Evolutionary conservation across 176 grass and related monocot species (phyloP).

Genomic region (bread wheat (Triticum aestivum)): IWGSC_CS_RefSeq_v2.1 NC_057809.1:558286737-558287236

Average conservation of each 20-base stretch:
- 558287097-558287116: too few relatives aligned
- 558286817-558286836: conserved; percentile 1
- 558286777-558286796: neutral
- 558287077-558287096: too few relatives aligned
- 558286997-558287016: conserved; percentile 91
- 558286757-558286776: conserved; percentile 94
- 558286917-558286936: conserved; percentile 59
- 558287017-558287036: conserved; percentile 84
- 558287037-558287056: conserved; percentile 47
- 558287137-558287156: too few relatives aligned
- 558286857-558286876: neutral
- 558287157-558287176: too few relatives aligned
- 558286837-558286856: neutral
- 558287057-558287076: neutral
- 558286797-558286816: neutral
- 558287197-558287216: too few relatives aligned
- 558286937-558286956: conserved; percentile 92
- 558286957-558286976: conserved; percentile 89
- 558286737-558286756: conserved; percentile 98
- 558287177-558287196: too few relatives aligned
- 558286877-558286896: neutral
- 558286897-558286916: neutral
- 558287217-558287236: too few relatives aligned
- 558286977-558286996: conserved; percentile 84
- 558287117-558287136: too few relatives aligned